Base-by-base conservation (phyloP, 305 asterid genomes). In the Withania somnifera region DNA sequence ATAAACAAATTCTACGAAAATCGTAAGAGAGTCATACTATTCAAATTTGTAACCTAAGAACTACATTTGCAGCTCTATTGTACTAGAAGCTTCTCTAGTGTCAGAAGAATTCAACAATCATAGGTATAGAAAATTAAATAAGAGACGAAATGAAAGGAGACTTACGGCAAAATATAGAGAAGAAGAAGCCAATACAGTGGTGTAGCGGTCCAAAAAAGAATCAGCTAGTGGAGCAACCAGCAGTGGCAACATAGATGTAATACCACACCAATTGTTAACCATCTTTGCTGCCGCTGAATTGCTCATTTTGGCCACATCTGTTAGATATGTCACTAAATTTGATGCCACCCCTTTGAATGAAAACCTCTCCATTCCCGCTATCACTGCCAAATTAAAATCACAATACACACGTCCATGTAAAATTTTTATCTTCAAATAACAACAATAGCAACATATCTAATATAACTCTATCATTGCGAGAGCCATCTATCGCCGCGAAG, bases 291-390 rank as follows among this genome's bases (percentile, higher is more conserved):
- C 98, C 0, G 97, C 86, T 4, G 99, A 95, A 84, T 93, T 92
- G 83, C 90, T 92, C 99, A 95, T 90, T 79, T 84, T 84, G 83
- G 88, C 91, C 6, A 89, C 93, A 56, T 94, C 96, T 0, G 97
- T 94, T 0, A 95, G 88, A 83, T 94, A 95, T 0, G 96, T 92
- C 51, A 95, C 99, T 86, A 95, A 77, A 88, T 94, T 95, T 7
- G 99, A 91, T 2, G 95, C 95, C 92, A 95, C 98, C 83, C 99
- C 97, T 88, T 94, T 95, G 86, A 89, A 93, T 42, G 98, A 97
- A 83, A 95, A 91, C 85, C 99, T 91, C 92, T 95, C 99, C 88
- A 94, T 89, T 11, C 97, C 98, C 51, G 97, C 88, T 76, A 95
- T 84, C 68, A 89, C 99, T 95, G 88, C 13, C 45, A n/a, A 56